Evolutionary conservation across 129 eudicot species (phyloP), one percentile per base, ranked within the genome.

Genomic region (Sambucus nigra): DNA sequence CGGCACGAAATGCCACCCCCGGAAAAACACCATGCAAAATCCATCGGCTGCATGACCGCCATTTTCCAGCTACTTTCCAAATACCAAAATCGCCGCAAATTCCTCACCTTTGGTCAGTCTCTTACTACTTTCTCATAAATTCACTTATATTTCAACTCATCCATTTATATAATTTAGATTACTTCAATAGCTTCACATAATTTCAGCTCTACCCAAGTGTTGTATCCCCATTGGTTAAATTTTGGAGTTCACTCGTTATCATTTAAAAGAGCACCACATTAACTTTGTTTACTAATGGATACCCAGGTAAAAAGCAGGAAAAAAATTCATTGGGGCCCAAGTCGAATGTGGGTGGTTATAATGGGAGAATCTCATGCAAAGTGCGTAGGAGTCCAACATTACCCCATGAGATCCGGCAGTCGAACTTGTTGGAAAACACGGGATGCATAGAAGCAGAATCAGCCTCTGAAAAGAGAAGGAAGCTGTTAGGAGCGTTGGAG

Each of bases 1-100:
- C 80, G 80, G 53, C 85, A 73, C 16, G 71, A 57, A 25, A 57
- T 27, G 29, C 5, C 70, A 47, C 26, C 53, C 8, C 60, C 64
- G 0, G 53, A 51, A 21, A 49, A 53, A 8, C 73, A 25, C 52
- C 52, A 60, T 24, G 66, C 66, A n/a, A 73, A 72, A 60, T 15
- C 72, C 45, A 33, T 74, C 35, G 87, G 87, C 18, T 80, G 87
- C 79, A 58, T 80, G 70, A 50, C 87, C 52, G 73, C 76, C 59
- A 75, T 80, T 58, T 24, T 80, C 20, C 78, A 60, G 0, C 68
- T 75, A 40, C 49, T 80, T 47, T 74, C 87, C 70, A 71, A 75
- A 49, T 71, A 70, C 63, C 79, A 69, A 27, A 55, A 53, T 23
- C 79, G 79, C 35, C 73, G 79, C 51, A 80, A 70, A 47, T 74